Evolutionary conservation across 1,284 basidiomycete genomes (phyloP).

Genomic region (Irpex rosettiformis): DNA sequence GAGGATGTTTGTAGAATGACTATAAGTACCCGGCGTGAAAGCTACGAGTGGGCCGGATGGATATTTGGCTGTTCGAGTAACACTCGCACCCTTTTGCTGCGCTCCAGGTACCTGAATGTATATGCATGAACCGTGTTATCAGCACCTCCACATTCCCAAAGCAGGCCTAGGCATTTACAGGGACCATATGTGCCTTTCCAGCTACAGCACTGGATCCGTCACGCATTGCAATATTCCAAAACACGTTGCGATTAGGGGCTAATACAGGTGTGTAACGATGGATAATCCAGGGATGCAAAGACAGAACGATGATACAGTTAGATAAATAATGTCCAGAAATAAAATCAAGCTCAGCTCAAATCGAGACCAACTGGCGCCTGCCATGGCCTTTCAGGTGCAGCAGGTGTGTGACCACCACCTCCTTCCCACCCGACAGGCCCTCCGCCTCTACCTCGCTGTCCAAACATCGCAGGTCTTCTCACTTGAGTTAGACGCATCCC

Average conservation of each 20-base stretch:
- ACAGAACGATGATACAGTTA: slow-evolving; percentile 4
- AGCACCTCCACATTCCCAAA: too few species aligned
- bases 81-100: too few species aligned
- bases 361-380: slow-evolving; percentile 16
- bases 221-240: neutral
- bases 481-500: slow-evolving; percentile 28
- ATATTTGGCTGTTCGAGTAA: too few species aligned
- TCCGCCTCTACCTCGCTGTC: slow-evolving; percentile 27
- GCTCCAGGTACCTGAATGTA: too few species aligned
- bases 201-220: too few species aligned
- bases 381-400: slow-evolving; percentile 11
- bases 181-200: neutral
- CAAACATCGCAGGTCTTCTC: slow-evolving; percentile 30
- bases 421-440: slow-evolving; percentile 15
- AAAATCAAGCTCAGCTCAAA: slow-evolving; percentile 10
- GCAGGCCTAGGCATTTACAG: too few species aligned
- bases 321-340: slow-evolving; percentile 1
- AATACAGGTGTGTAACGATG: neutral
- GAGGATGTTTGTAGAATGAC: too few species aligned
- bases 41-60: too few species aligned
- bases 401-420: slow-evolving; percentile 10
- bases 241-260: neutral
- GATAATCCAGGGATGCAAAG: neutral
- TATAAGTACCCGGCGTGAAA: too few species aligned
- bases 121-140: too few species aligned